Evolutionary conservation across 768 basidiomycete genomes (phyloP).

Genomic region (Tulasnella sp.): DNA sequence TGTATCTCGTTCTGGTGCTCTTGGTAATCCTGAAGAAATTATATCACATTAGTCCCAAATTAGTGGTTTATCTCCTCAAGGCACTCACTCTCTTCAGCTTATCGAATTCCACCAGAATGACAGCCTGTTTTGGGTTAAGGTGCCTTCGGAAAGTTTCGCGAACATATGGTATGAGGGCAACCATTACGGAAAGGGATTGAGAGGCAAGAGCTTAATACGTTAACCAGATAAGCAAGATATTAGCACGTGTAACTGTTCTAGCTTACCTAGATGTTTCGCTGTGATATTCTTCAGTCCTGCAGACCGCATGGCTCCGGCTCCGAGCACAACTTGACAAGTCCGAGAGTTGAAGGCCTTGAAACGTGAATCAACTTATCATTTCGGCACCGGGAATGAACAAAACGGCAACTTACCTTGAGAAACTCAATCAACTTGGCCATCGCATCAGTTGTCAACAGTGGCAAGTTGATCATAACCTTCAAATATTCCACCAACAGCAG

Average conservation of each 20-base stretch:
- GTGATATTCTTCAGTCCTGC: constrained; percentile 98
- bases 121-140: constrained; percentile 85
- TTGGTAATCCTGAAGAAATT: constrained; percentile 66
- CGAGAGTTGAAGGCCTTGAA: constrained; percentile 83
- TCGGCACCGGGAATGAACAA: background rate
- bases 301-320: constrained; percentile 97
- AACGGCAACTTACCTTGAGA: constrained; percentile 44
- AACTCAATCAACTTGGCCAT: constrained; percentile 93
- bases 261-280: constrained; percentile 84
- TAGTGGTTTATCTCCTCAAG: too few relatives aligned
- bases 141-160: constrained; percentile 91
- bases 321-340: constrained; percentile 94
- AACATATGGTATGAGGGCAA: constrained; percentile 87
- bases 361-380: constrained; percentile 6
- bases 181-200: constrained; percentile 88
- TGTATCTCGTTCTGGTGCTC: constrained; percentile 99
- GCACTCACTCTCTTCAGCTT: constrained; percentile 80
- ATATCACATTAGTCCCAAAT: background rate
- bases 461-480: constrained; percentile 72
- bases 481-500: constrained; percentile 72
- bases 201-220: constrained; percentile 69
- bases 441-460: constrained; percentile 84
- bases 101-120: constrained; percentile 96
- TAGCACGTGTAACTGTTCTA: background rate
- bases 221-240: background rate